A percentile compares a stretch with the other conserved stretches of the same genome.
phyloP scores from a whole-genome alignment of 2,329 filamentous ascomycete genomes.

The Paraphaeosphaeria sporulosa region DNA sequence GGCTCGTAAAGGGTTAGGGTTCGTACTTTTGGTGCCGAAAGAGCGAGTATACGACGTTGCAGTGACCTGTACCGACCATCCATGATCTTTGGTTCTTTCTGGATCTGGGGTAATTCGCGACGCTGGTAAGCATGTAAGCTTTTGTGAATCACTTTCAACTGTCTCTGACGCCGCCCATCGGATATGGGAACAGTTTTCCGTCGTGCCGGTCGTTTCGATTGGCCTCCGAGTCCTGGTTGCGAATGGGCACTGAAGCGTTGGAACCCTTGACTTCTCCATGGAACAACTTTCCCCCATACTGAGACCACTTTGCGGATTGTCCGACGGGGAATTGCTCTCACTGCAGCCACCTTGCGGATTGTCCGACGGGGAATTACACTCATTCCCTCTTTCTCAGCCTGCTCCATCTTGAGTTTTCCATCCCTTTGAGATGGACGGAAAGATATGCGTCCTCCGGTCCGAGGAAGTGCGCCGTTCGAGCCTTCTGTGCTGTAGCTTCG shows the following conservation, averaged over 20 bases:
- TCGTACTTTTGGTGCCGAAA: slow-evolving; percentile 3
- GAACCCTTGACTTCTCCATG: not conserved
- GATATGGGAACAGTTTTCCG: not conserved
- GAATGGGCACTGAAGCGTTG: not conserved
- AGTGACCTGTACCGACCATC: slow-evolving; percentile 42
- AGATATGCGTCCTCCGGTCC: not conserved
- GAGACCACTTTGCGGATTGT: slow-evolving; percentile 1
- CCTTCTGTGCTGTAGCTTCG: slow-evolving; percentile 17
- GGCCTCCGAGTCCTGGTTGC: not conserved
- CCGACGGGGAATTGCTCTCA: not conserved
- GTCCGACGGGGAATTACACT: not conserved
- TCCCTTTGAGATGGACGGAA: not conserved
- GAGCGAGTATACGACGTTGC: slow-evolving; percentile 32
- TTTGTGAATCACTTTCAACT: not conserved
- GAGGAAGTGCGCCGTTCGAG: not conserved
- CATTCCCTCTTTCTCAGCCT: not conserved
- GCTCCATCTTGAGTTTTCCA: not conserved
- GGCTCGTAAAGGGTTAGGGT: not conserved
- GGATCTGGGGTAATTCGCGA: not conserved
- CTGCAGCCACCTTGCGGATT: not conserved
- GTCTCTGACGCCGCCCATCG: slow-evolving; percentile 2
- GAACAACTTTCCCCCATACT: not conserved
- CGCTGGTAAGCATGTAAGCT: not conserved
- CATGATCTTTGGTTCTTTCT: slow-evolving; percentile 1
- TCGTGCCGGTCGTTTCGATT: not conserved